Base-by-base conservation (phyloP, 768 basidiomycete genomes). In the Termitomyces titanicus region DNA sequence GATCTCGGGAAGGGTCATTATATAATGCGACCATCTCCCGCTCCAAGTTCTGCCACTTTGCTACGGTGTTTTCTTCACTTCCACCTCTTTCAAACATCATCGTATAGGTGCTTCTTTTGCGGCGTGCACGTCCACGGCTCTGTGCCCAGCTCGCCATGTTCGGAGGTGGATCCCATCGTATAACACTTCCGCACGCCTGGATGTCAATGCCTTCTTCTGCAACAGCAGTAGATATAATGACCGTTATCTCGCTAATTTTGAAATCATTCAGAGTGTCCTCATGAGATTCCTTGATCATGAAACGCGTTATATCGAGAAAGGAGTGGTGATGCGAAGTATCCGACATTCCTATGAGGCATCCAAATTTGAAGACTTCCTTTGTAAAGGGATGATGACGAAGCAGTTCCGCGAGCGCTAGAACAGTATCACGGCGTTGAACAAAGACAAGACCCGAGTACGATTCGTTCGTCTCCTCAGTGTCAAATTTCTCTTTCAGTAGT, bases 201-300 rank as follows among this genome's bases (percentile, higher is more conserved):
- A 88, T 90, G 61, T 94, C 92, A 29, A 94, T 78, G 0, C 91
- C 92, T 66, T 94, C 92, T 63, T 94, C 92, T 0, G 92, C 92
- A 2, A 94, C 90, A 0, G 86, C 73, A 0, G 92, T 92, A 2
- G 87, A 84, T 3, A 93, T 68, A 52, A 93, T 79, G 0, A 92
- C 71, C 59, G 88, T 88, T 70, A 81, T 84, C 46, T 84, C 81
- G 6, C 90, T 89, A 1, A 77, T 74, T 46, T 79, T 76, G 68
- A 94, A 93, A 40, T 84, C 81, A 0, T 69, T 68, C 6, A 94
- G 72, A 0, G 81, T 84, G 18, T 81, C 76, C 5, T 79, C 69
- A 33, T 85, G 84, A 3, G 76, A 61, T 18, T 83, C 73, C 47
- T 75, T 78, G 20, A 78, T 59, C 24, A 89, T 72, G 43, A 70